Evolutionary conservation across 2,329 filamentous ascomycete genomes (phyloP), one percentile per base, ranked within the genome.

Genomic region (Lachnellula arida): DNA sequence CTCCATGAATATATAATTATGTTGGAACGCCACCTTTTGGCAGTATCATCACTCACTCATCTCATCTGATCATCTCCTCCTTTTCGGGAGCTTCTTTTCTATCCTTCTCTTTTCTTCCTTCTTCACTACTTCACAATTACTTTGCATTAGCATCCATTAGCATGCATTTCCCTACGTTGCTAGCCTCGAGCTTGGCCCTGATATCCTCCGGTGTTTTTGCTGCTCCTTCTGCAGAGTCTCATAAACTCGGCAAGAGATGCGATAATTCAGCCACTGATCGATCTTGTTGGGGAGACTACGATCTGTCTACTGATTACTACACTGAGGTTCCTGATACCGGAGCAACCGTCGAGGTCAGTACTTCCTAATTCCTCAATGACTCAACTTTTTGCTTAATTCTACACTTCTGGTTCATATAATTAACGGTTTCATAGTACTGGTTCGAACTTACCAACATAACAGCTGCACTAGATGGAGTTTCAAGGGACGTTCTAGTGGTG

Each of bases 261-360:
- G 51, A 52, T n/a, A 57, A 66, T 46, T 59, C 58, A 28, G 60
- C 65, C n/a, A 52, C 42, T 22, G 62, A 63, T 35, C 48, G 66
- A 40, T 59, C 58, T 14, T 65, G 64, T 44, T 78, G 78, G 79
- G 78, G 78, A 23, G 71, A 79, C 44, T 77, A 76, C 57, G 75
- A 74, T 49, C 72, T 80, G 46, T 68, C 74, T 42, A 77, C 72
- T 4, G 68, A 75, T 51, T 74, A 73, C 59, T 68, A 67, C n/a
- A 60, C 62, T n/a, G 65, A 67, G n/a, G 65, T 65, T 15, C 73
- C 73, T 6, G 67, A 74, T 46, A 76, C 74, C 17, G 73, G 74
- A 35, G 76, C 82, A 2, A 81, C 79, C 22, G 72, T 82, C 11
- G 73, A 73, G 40, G 77, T 74, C 2, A 66, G 70, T 12, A 22